Percentiles rank a stretch among this genome's conserved stretches.
Evolutionary conservation across 495 filamentous ascomycete genomes (phyloP).

Genomic region (Immersiella caudata): DNA sequence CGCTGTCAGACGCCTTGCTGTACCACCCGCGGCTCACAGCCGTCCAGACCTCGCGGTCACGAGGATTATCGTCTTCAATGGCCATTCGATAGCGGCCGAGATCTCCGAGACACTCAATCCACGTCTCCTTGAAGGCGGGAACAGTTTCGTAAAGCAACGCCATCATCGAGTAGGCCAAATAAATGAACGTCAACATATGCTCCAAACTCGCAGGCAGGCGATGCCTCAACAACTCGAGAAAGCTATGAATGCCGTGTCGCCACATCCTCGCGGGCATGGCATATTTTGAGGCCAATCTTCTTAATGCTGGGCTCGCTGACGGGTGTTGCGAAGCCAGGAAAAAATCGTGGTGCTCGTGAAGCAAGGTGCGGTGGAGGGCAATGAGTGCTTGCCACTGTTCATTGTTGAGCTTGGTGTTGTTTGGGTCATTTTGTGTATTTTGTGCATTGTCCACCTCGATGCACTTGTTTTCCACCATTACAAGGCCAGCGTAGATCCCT

Average conservation of each 20-base stretch:
- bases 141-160: conserved; percentile 77
- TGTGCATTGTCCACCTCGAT: conserved; percentile 71
- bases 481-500: conserved; percentile 73
- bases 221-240: conserved; percentile 72
- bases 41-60: conserved; percentile 78
- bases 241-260: conserved; percentile 64
- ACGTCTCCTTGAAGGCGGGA: conserved; percentile 75
- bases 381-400: conserved; percentile 76
- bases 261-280: conserved; percentile 84
- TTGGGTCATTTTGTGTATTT: conserved; percentile 43
- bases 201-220: conserved; percentile 71
- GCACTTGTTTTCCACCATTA: conserved; percentile 80
- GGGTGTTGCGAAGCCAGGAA: conserved; percentile 78
- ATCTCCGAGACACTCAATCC: conserved; percentile 90
- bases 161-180: conserved; percentile 81
- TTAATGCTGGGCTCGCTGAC: conserved; percentile 60
- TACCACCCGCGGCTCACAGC: conserved; percentile 81
- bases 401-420: conserved; percentile 51
- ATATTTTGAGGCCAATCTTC: conserved; percentile 66
- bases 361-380: conserved; percentile 67
- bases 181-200: conserved; percentile 81
- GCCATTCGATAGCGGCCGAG: conserved; percentile 70
- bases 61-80: conserved; percentile 70
- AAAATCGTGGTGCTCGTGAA: conserved; percentile 79
- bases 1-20: conserved; percentile 70